Evolutionary conservation across 2,329 filamentous ascomycete species (phyloP).

Genomic region (Exophiala bonariae): DNA sequence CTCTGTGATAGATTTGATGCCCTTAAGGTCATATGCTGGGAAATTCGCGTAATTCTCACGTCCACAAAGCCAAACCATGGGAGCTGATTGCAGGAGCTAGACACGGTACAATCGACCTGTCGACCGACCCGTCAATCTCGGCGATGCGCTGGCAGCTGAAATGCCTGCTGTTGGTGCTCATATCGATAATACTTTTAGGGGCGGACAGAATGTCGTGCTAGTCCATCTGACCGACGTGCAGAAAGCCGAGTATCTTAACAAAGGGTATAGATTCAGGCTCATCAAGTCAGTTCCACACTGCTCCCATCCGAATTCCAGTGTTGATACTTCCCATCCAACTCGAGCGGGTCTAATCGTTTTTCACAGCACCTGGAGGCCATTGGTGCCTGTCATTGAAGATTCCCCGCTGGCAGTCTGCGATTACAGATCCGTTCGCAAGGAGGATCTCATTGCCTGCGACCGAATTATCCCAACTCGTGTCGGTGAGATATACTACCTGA

Average conservation of each 20-base stretch:
- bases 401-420: conserved; percentile 29
- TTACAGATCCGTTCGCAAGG: conserved; percentile 18
- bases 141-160: conserved; percentile 9
- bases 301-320: neutral
- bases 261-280: conserved; percentile 2
- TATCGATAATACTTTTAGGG: conserved; percentile 6
- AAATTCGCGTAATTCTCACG: neutral
- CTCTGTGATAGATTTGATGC: too few relatives aligned
- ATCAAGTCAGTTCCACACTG: conserved; percentile 3
- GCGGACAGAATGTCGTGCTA: neutral
- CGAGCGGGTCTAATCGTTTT: too few relatives aligned
- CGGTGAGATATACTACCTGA: conserved; percentile 31
- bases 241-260: neutral
- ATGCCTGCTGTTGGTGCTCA: conserved; percentile 14
- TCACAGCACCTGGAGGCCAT: conserved; percentile 30
- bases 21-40: too few relatives aligned
- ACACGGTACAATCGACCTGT: conserved; percentile 4
- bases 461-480: conserved; percentile 25
- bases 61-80: neutral
- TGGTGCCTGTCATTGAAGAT: conserved; percentile 28
- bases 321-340: conserved; percentile 5
- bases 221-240: conserved; percentile 1
- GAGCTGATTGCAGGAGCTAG: neutral
- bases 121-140: conserved; percentile 6
- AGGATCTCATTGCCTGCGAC: conserved; percentile 29